These are phyloP conservation scores for Phytophthora crassamura DNA, from an alignment of 352 stramenopile genomes.

Conservation along the genomic window DNA sequence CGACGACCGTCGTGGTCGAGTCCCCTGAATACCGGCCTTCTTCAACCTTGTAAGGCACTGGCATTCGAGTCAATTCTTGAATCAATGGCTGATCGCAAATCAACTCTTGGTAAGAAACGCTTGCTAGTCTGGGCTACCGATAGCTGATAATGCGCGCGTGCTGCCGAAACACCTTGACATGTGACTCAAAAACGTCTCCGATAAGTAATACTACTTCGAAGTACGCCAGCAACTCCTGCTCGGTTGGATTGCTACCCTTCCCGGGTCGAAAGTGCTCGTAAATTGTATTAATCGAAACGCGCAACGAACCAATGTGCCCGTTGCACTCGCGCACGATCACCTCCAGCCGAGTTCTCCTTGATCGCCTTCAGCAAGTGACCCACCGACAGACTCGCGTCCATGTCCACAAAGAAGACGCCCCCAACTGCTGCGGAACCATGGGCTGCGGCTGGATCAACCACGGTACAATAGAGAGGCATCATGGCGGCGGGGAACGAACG, in stretches of 20 bases:
- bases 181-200: background rate
- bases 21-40: constrained; percentile 18
- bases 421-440: too few relatives aligned
- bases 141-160: background rate
- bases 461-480: too few relatives aligned
- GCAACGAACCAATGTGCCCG: constrained; percentile 23
- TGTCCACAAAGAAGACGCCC: too few relatives aligned
- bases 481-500: too few relatives aligned
- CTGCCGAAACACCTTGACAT: constrained; percentile 2
- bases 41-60: constrained; percentile 10
- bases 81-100: constrained; percentile 7
- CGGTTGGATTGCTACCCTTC: background rate
- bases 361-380: too few relatives aligned
- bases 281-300: constrained; percentile 9
- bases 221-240: constrained; percentile 8
- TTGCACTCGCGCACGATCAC: constrained; percentile 29
- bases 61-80: background rate
- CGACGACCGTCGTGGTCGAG: constrained; percentile 25
- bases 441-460: too few relatives aligned
- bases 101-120: background rate
- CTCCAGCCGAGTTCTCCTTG: background rate
- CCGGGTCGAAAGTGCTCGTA: background rate
- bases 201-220: too few relatives aligned
- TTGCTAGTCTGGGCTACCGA: background rate
- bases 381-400: too few relatives aligned